Conservation (phyloP, 345 rosid species). For the Dipteronia dyeriana region DNA sequence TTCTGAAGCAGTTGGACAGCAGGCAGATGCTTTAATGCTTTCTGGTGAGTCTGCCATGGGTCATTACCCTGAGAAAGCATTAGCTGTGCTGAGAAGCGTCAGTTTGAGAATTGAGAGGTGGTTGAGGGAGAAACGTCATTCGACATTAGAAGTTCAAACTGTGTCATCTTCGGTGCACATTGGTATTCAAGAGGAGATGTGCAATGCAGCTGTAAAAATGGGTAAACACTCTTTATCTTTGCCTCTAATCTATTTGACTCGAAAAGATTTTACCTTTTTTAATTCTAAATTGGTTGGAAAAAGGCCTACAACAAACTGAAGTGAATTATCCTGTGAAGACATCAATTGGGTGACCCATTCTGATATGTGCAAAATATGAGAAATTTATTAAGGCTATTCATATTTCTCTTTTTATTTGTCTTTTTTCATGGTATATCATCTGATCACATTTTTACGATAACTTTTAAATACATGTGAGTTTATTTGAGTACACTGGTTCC, state of each 20-base stretch:
- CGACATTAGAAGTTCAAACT: background rate
- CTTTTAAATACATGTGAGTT: background rate
- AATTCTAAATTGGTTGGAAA: background rate
- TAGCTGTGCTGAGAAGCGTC: slow-evolving; percentile 13
- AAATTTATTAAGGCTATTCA: background rate
- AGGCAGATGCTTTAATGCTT: slow-evolving; percentile 30
- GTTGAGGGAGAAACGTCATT: slow-evolving; percentile 7
- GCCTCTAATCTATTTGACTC: background rate
- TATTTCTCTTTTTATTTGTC: background rate
- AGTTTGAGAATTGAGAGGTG: slow-evolving; percentile 19
- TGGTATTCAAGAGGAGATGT: slow-evolving; percentile 16
- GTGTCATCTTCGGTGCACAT: background rate
- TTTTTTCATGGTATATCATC: background rate
- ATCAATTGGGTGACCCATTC: background rate
- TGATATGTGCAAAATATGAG: slow-evolving; percentile 1
- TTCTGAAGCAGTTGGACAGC: slow-evolving; percentile 25
- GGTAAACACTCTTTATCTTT: slow-evolving; percentile 8
- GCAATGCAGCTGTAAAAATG: slow-evolving; percentile 17
- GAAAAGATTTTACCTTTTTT: background rate
- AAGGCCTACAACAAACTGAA: background rate
- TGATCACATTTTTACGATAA: background rate
- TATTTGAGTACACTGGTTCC: background rate
- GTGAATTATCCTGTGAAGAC: background rate
- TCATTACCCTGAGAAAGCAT: slow-evolving; percentile 21
- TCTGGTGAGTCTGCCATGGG: slow-evolving; percentile 32